phyloP scores from a whole-genome alignment of 2,329 filamentous ascomycete species.

The Aurifilum marmelostoma region DNA sequence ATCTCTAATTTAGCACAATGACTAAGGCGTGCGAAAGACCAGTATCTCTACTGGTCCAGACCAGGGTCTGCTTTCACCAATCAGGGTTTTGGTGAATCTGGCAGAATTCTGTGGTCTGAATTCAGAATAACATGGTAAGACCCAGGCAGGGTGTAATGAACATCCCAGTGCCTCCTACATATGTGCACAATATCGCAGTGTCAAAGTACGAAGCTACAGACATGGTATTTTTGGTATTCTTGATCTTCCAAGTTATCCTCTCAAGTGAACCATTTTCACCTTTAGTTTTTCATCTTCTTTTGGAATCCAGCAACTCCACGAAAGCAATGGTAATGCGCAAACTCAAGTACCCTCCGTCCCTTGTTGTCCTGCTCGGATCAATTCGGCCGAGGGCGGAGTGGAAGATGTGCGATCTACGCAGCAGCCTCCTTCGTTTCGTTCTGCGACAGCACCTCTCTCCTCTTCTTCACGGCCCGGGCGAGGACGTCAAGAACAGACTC shows the following conservation, averaged over 20 bases:
- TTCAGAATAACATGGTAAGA: background rate
- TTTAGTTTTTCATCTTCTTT: too few species aligned
- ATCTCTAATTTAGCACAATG: constrained; percentile 20
- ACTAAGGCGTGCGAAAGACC: constrained; percentile 1
- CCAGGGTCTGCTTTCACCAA: background rate
- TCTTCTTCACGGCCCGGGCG: constrained; percentile 77
- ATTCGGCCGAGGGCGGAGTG: constrained; percentile 23
- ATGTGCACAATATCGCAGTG: background rate
- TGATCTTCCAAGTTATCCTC: too few species aligned
- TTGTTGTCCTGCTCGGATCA: background rate
- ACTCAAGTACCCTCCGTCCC: background rate
- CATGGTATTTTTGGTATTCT: background rate
- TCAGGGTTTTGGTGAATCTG: background rate
- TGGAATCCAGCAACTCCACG: constrained; percentile 11
- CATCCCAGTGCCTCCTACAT: background rate
- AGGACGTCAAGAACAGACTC: constrained; percentile 76
- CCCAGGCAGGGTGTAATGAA: background rate
- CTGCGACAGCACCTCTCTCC: constrained; percentile 54
- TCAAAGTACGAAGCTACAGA: background rate
- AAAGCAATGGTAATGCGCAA: background rate
- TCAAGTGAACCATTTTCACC: too few species aligned
- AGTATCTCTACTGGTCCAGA: background rate
- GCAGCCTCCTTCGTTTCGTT: constrained; percentile 34
- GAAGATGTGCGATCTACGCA: constrained; percentile 23
- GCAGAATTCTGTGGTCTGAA: background rate